Base-by-base conservation (phyloP, 805 yeast genomes). In the Myxozyma melibiosi region DNA sequence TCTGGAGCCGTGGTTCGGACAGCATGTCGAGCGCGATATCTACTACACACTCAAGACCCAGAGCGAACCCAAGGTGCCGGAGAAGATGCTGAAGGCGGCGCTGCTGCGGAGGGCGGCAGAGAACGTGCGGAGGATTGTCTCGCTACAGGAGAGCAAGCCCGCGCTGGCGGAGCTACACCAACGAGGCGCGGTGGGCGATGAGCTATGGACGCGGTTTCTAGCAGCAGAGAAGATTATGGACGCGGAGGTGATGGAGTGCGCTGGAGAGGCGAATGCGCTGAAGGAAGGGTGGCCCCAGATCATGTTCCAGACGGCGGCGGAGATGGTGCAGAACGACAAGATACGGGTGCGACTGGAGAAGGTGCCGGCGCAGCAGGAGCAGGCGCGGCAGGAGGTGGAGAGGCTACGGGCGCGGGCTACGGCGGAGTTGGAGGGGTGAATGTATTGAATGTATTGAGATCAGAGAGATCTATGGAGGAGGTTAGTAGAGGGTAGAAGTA, bases 241-340 rank as follows among this genome's bases (percentile, higher is more conserved):
- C 66, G 69, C 86, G 27, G 98, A 94, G 72, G 74, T 94, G 63
- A 81, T 84, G 70, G 91, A 85, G 57, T 77, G 90, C 45, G 84
- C 88, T 4, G 74, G 71, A 53, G 96, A 89, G 72, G 90, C 94
- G 41, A 90, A 88, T 70, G 64, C 74, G 16, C 75, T 81, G 63
- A 86, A 88, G 67, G 81, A 84, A 43, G 92, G 90, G 33, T 91
- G 97, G 96, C 83, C 85, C 6, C 86, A 81, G 62, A 74, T 79
- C 43, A 82, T 90, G 67, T 86, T 90, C 67, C 87, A 87, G 8
- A 80, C 85, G 13, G 85, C 91, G 42, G 92, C 87, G 70, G 97
- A 94, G 70, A 85, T 92, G 50, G 89, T 96, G 62, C 88, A 90
- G 73, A 94, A 92, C 70, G 92, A 88, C 73, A 97, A 97, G 1